Evolutionary conservation across 352 stramenopile genomes (phyloP).

Genomic region (Phytophthora rubi): DNA sequence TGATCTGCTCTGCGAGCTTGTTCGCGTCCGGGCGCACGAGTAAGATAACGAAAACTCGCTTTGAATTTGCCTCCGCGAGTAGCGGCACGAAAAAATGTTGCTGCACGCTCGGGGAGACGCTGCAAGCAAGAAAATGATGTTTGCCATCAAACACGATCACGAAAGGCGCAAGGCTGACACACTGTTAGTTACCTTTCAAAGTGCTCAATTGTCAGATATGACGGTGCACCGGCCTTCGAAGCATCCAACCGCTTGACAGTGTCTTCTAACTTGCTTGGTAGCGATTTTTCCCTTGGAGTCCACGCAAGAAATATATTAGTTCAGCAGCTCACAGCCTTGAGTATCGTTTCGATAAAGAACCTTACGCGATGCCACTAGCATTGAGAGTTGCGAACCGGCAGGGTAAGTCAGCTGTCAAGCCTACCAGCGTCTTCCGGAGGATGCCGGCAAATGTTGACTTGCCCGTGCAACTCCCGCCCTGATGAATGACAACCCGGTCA

Average conservation of each 20-base stretch:
- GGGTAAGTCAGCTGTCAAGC: slow-evolving; percentile 19
- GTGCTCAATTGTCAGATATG: slow-evolving; percentile 62
- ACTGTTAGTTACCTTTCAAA: slow-evolving; percentile 52
- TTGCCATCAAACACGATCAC: background rate
- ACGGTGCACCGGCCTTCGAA: slow-evolving; percentile 27
- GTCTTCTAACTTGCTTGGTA: slow-evolving; percentile 29
- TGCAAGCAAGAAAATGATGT: slow-evolving; percentile 16
- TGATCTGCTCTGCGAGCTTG: slow-evolving; percentile 72
- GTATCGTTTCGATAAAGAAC: background rate
- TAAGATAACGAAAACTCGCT: slow-evolving; percentile 64
- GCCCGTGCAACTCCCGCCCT: slow-evolving; percentile 58
- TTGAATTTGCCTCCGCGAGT: slow-evolving; percentile 52
- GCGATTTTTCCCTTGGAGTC: slow-evolving; percentile 20
- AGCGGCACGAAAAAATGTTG: slow-evolving; percentile 70
- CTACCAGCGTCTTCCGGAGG: slow-evolving; percentile 39
- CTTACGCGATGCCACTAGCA: slow-evolving; percentile 45
- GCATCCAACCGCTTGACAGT: slow-evolving; percentile 22
- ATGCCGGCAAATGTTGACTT: slow-evolving; percentile 62
- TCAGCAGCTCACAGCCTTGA: background rate
- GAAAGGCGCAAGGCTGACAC: background rate
- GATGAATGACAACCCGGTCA: background rate
- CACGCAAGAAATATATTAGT: background rate
- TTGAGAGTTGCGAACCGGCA: slow-evolving; percentile 48
- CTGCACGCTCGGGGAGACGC: slow-evolving; percentile 60
- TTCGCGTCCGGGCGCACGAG: slow-evolving; percentile 55